Conservation (phyloP, 345 rosid species). For the Sapria himalayana region DNA sequence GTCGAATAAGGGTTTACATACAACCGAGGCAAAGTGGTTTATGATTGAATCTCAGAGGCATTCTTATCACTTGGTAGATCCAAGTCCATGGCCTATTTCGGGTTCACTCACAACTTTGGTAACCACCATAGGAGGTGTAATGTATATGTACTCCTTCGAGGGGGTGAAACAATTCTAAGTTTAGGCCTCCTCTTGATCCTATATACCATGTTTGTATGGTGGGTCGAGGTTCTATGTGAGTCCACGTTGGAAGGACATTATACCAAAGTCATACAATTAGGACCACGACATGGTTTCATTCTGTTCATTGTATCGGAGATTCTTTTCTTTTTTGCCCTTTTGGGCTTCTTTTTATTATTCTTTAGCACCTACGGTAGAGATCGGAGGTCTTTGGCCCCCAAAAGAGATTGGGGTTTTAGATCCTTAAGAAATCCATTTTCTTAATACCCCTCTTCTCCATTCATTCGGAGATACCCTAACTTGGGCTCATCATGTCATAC, state of each 20-base stretch:
- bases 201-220: background rate
- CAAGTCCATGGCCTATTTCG: slow-evolving; percentile 2
- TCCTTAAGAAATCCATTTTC: background rate
- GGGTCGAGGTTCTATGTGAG: no score
- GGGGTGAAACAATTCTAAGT: background rate
- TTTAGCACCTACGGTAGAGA: background rate
- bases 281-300: background rate
- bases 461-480: slow-evolving; percentile 2
- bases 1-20: no score
- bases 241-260: no score
- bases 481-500: slow-evolving; percentile 3
- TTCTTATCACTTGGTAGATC: slow-evolving; percentile 2
- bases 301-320: background rate
- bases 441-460: slow-evolving; percentile 4
- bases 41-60: no score
- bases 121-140: background rate
- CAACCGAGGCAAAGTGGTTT: no score
- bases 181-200: background rate
- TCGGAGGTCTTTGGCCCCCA: background rate
- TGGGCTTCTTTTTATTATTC: background rate
- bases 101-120: background rate
- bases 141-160: background rate
- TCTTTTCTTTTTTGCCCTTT: background rate
- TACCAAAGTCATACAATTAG: no score
- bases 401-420: background rate